Conservation (phyloP, 768 basidiomycete genomes). For the Floccularia luteovirens region DNA sequence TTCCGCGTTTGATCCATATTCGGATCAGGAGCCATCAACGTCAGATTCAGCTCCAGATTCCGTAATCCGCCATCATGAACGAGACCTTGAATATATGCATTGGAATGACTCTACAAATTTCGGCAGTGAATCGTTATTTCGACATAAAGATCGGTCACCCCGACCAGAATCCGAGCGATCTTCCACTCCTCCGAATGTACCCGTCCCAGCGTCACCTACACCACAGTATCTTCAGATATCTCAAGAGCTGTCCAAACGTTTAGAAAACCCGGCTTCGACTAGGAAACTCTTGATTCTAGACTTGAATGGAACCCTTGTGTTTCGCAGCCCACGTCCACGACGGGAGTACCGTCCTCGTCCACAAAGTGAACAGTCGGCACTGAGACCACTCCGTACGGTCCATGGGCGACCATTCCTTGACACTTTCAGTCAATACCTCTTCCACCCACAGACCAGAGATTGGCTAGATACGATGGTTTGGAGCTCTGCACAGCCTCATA, state of each 20-base stretch:
- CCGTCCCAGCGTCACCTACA: conserved; percentile 13
- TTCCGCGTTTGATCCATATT: conserved; percentile 14
- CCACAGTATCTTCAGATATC: conserved; percentile 24
- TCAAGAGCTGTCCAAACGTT: conserved; percentile 16
- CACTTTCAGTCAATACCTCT: conserved; percentile 55
- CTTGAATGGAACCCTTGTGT: conserved; percentile 67
- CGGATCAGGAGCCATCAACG: conserved; percentile 4
- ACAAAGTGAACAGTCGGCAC: conserved; percentile 14
- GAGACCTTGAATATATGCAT: no score
- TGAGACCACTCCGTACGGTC: conserved; percentile 25
- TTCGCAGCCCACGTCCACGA: conserved; percentile 33
- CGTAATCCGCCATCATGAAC: no score
- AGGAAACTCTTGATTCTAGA: conserved; percentile 72
- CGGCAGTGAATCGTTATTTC: not conserved
- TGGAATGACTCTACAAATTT: no score
- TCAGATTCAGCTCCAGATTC: no score
- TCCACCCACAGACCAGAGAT: conserved; percentile 44
- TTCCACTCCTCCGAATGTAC: conserved; percentile 5
- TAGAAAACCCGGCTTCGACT: conserved; percentile 15
- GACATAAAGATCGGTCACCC: not conserved
- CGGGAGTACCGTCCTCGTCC: conserved; percentile 8
- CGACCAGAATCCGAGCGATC: not conserved
- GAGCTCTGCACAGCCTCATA: conserved; percentile 82
- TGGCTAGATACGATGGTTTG: conserved; percentile 88
- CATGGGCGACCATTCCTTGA: conserved; percentile 62